Evolutionary conservation across 2,329 filamentous ascomycete species (phyloP), one percentile per base, ranked within the genome.

Genomic region (Trichoderma sp.): DNA sequence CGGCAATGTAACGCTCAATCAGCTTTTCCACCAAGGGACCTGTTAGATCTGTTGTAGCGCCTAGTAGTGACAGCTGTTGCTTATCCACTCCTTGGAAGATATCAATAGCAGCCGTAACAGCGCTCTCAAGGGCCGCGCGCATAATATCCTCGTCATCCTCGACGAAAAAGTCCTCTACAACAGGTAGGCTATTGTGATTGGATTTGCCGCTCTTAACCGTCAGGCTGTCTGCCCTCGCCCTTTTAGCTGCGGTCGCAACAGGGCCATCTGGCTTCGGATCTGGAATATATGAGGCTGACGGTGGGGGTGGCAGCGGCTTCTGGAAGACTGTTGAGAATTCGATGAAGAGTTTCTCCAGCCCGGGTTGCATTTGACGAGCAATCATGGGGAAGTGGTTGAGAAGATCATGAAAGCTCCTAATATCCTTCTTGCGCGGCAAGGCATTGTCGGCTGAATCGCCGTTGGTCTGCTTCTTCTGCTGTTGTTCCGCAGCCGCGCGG

Each of bases 71-170:
- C 32, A 99, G 85, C 77, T 98, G 96, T 77, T 97, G 93, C 80
- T 97, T 97, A 79, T 99, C 96, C 6, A 99, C 95, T 72, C 91
- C 91, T 77, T 98, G 95, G 75, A 99, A 99, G 1, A 98, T 86
- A 77, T 99, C 96, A 75, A 99, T 98, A 0, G 95, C 96, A 11
- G 93, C 89, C 11, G 94, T 97, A 12, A 99, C 93, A 1, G 95
- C 95, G 1, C 93, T 97, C 81, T 99, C 96, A 15, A 98, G 84
- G 17, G 94, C 94, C 26, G 91, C 91, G 70, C 95, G 88, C 91
- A 99, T 95, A 34, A 94, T 87, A 75, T 97, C 92, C 80, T 98
- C 96, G 75, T 98, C 95, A 72, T 97, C 94, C 76, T 96, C 93
- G 62, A 93, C 90, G 77, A 92, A 94, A 72, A 92, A 90, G 67